These are phyloP conservation scores for Fermentozyma sake DNA, from an alignment of 1,139 yeast species.

Conservation along the genomic window DNA sequence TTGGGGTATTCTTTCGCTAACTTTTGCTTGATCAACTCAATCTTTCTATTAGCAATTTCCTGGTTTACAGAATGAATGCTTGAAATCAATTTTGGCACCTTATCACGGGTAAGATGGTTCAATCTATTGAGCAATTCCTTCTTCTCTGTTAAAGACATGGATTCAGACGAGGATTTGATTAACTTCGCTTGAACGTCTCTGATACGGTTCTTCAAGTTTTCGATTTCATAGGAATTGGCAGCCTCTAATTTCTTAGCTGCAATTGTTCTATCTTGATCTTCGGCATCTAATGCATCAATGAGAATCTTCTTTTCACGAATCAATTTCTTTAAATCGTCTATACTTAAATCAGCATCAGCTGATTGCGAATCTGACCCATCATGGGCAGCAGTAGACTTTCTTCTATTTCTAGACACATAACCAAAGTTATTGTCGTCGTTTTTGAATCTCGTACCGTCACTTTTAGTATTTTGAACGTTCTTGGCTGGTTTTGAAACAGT, in stretches of 20 bases:
- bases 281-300: slow-evolving; percentile 67
- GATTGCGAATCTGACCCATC: slow-evolving; percentile 19
- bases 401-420: slow-evolving; percentile 50
- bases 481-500: slow-evolving; percentile 33
- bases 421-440: slow-evolving; percentile 62
- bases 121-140: slow-evolving; percentile 46
- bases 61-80: slow-evolving; percentile 60
- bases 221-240: slow-evolving; percentile 48
- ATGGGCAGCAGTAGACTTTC: slow-evolving; percentile 18
- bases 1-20: slow-evolving; percentile 61
- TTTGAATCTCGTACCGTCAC: slow-evolving; percentile 62
- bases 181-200: slow-evolving; percentile 50
- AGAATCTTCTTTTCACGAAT: slow-evolving; percentile 68
- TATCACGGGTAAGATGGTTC: slow-evolving; percentile 52
- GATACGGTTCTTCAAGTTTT: slow-evolving; percentile 59
- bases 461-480: slow-evolving; percentile 29
- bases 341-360: slow-evolving; percentile 27
- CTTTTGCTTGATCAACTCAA: slow-evolving; percentile 55
- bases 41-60: slow-evolving; percentile 62
- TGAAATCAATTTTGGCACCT: slow-evolving; percentile 64
- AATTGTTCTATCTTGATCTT: slow-evolving; percentile 48
- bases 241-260: slow-evolving; percentile 17
- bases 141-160: slow-evolving; percentile 36
- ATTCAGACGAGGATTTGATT: slow-evolving; percentile 20
- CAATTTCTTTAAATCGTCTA: slow-evolving; percentile 55